A percentile compares a stretch with the other conserved stretches of the same genome.
These are phyloP conservation scores for Phylloporus sp. DNA, from an alignment of 1,284 basidiomycete genomes.

Conservation along the genomic window DNA sequence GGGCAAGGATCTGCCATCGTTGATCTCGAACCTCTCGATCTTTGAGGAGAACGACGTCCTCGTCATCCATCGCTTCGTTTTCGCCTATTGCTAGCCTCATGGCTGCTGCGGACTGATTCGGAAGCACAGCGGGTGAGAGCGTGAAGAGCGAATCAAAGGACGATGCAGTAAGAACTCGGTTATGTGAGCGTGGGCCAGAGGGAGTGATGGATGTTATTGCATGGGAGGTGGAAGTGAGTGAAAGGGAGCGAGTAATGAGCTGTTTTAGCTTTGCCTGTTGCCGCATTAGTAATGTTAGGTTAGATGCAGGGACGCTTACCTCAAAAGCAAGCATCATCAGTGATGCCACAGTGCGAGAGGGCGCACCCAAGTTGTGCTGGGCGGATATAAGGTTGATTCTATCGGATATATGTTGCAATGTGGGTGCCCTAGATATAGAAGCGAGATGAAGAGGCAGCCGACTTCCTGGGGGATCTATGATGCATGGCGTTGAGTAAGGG, in stretches of 20 bases:
- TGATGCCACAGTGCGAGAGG: conserved; percentile 67
- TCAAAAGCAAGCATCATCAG: conserved; percentile 81
- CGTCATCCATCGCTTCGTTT: conserved; percentile 58
- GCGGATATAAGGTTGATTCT: conserved; percentile 81
- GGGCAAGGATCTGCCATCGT: conserved; percentile 76
- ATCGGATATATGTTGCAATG: conserved; percentile 79
- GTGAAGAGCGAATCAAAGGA: conserved; percentile 82
- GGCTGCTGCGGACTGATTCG: conserved; percentile 77
- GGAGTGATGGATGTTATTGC: conserved; percentile 80
- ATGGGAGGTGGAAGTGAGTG: conserved; percentile 76
- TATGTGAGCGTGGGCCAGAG: conserved; percentile 55
- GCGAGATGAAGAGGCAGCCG: conserved; percentile 74
- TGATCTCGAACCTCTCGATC: conserved; percentile 72
- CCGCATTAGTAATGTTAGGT: conserved; percentile 8
- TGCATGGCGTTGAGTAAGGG: conserved; percentile 1
- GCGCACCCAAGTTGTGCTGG: conserved; percentile 72
- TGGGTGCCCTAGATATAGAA: conserved; percentile 72
- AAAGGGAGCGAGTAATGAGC: conserved; percentile 78
- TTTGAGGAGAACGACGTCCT: conserved; percentile 62
- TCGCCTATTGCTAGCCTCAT: conserved; percentile 71
- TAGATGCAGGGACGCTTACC: conserved; percentile 45
- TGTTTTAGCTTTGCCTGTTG: conserved; percentile 81
- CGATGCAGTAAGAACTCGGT: conserved; percentile 65
- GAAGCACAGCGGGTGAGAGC: conserved; percentile 76
- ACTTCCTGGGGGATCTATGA: conserved; percentile 72